Percentiles rank a stretch among this genome's conserved stretches.
Evolutionary conservation across 1,139 yeast genomes (phyloP).

Genomic region (Candida tetrigidarum): DNA sequence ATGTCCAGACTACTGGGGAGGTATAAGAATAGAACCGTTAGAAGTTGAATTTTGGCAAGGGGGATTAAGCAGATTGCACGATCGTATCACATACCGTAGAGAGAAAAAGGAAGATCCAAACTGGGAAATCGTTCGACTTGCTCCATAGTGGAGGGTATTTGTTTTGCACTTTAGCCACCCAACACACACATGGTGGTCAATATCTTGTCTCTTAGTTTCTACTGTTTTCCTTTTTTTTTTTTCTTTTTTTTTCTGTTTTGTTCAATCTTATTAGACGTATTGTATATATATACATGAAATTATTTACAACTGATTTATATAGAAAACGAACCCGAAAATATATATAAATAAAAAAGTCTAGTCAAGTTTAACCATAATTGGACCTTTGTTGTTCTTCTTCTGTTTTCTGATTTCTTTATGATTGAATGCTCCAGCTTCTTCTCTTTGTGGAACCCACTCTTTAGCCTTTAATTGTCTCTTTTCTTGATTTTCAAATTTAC

Average conservation of each 20-base stretch:
- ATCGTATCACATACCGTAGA: conserved; percentile 77
- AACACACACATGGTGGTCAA: conserved; percentile 5
- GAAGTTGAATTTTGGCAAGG: conserved; percentile 99
- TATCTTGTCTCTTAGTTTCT: no score
- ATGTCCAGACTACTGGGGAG: conserved; percentile 97
- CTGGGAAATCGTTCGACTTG: conserved; percentile 73
- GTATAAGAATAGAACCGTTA: conserved; percentile 81
- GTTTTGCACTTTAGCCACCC: background rate
- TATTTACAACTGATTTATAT: conserved; percentile 1
- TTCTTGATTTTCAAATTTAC: conserved; percentile 55
- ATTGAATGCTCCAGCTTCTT: conserved; percentile 36
- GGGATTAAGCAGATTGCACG: conserved; percentile 86
- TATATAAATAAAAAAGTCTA: background rate
- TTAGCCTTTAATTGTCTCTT: conserved; percentile 50
- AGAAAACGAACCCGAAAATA: background rate
- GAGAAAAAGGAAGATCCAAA: conserved; percentile 44
- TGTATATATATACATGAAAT: conserved; percentile 7
- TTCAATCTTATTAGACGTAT: conserved; percentile 4
- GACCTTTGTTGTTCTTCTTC: conserved; percentile 24
- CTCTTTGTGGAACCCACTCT: conserved; percentile 66
- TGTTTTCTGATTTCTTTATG: background rate
- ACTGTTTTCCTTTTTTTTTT: background rate
- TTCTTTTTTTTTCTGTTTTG: no score
- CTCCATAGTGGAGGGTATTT: conserved; percentile 57
- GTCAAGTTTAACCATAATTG: conserved; percentile 18